phyloP scores from a whole-genome alignment of 345 rosid species.

The Erodium maritimum region DNA sequence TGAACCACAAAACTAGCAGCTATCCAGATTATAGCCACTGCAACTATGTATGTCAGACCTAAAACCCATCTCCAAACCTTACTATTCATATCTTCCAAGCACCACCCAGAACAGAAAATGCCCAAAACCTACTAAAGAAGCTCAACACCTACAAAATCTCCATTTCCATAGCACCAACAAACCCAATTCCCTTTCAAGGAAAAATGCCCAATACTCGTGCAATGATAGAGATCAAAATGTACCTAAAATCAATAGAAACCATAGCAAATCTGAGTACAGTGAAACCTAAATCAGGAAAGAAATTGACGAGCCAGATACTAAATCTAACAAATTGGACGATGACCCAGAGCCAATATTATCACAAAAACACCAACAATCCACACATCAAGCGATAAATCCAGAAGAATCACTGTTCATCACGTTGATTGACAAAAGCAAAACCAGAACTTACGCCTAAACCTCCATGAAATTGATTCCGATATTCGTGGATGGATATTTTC shows the following conservation, averaged over 20 bases:
- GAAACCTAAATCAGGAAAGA: not conserved
- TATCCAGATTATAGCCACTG: conserved; percentile 88
- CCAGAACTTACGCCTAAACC: no score
- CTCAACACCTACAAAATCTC: not conserved
- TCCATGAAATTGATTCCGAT: no score
- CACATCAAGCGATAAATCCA: no score
- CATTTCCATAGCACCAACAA: not conserved
- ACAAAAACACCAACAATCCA: no score
- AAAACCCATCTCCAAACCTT: conserved; percentile 65
- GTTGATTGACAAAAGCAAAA: no score
- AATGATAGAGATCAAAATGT: not conserved
- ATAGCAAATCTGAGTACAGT: not conserved
- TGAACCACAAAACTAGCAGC: conserved; percentile 94
- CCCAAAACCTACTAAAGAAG: not conserved
- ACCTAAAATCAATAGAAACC: not conserved
- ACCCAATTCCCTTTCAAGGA: not conserved
- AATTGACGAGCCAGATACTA: no score
- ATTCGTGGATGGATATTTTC: no score
- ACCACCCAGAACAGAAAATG: not conserved
- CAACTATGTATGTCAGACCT: conserved; percentile 63
- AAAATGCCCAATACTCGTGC: not conserved
- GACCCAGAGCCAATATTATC: no score
- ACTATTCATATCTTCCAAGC: conserved; percentile 28
- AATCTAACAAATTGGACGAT: no score
- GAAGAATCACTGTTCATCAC: no score